A percentile compares a stretch with the other conserved stretches of the same genome.
These are phyloP conservation scores for Ambrosia hybrid DNA, from an alignment of 140 eudicot species.

Conservation along the genomic window DNA sequence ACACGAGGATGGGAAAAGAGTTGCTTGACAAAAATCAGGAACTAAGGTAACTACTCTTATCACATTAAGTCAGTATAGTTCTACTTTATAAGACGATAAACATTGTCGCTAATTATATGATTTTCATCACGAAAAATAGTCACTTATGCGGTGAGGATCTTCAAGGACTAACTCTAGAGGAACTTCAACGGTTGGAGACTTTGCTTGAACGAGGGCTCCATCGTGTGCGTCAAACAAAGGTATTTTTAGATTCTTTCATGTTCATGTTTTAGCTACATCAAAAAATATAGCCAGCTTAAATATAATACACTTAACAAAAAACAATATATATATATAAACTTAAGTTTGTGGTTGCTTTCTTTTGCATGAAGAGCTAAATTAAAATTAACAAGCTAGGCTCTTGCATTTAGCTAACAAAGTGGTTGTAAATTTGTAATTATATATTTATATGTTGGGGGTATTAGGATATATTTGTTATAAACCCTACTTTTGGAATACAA, in stretches of 20 bases:
- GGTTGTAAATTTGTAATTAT: too few species aligned
- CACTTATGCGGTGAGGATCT: conserved; percentile 61
- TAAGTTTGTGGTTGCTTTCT: too few species aligned
- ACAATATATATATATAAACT: too few species aligned
- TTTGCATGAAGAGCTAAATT: too few species aligned
- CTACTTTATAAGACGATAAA: not conserved
- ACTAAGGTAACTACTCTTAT: conserved; percentile 36
- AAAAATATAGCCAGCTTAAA: too few species aligned
- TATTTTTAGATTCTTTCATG: not conserved
- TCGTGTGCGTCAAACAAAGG: conserved; percentile 53
- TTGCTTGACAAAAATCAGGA: conserved; percentile 43
- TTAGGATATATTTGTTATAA: too few species aligned
- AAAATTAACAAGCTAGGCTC: too few species aligned
- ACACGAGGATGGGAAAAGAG: conserved; percentile 40
- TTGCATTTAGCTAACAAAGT: too few species aligned
- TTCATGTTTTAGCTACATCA: not conserved
- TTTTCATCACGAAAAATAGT: conserved; percentile 27
- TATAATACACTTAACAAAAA: too few species aligned
- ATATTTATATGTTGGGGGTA: too few species aligned
- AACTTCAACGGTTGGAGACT: conserved; percentile 54
- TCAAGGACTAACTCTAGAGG: conserved; percentile 47
- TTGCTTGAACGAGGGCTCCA: conserved; percentile 49
- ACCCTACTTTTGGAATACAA: too few species aligned
- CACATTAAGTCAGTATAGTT: not conserved
- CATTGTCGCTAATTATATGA: not conserved